Evolutionary conservation across 2,329 filamentous ascomycete genomes (phyloP).

Genomic region (Pseudohalonectria lignicola): DNA sequence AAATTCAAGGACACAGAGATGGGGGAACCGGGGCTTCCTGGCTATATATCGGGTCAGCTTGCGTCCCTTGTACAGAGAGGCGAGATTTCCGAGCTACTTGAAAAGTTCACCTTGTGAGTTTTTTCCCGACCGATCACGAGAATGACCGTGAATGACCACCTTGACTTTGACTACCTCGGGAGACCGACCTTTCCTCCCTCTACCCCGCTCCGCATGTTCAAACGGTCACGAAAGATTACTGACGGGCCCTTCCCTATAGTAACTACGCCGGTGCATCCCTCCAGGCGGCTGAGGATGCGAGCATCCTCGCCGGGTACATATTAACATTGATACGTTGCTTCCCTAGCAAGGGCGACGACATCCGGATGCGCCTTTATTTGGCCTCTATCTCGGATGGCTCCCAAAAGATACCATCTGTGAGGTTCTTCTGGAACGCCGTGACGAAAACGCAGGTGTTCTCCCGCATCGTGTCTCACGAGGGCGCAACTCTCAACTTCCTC

Average conservation of each 20-base stretch:
- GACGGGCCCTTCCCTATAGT: no score
- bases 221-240: no score
- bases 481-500: constrained; percentile 17
- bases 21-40: constrained; percentile 20
- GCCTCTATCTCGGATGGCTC: constrained; percentile 46
- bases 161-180: no score
- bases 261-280: constrained; percentile 16
- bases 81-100: constrained; percentile 55
- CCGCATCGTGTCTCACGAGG: constrained; percentile 17
- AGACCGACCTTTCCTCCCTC: no score
- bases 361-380: constrained; percentile 87
- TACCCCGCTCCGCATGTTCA: no score
- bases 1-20: constrained; percentile 3
- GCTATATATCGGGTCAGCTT: constrained; percentile 56
- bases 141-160: not conserved
- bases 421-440: constrained; percentile 70
- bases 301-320: constrained; percentile 73
- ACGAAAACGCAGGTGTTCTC: constrained; percentile 29
- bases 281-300: constrained; percentile 46
- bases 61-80: constrained; percentile 62
- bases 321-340: constrained; percentile 80
- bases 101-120: constrained; percentile 26
- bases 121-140: constrained; percentile 1
- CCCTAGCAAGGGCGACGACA: constrained; percentile 70
- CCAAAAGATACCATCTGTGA: constrained; percentile 51